Evolutionary conservation across 306 rosid species (phyloP).

Genomic region (Prunus mume): DNA sequence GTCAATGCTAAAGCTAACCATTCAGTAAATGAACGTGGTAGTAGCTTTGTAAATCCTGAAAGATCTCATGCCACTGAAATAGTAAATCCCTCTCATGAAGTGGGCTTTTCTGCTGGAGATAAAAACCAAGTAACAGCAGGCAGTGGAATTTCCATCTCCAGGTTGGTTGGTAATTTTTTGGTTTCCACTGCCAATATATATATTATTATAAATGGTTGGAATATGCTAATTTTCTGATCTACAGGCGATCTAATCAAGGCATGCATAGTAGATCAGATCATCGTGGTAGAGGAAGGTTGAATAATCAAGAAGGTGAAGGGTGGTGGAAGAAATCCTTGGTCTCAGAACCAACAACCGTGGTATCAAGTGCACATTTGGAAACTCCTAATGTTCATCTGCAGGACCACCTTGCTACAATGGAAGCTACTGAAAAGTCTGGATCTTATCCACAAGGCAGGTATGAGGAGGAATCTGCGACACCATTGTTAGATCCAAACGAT

Average conservation of each 20-base stretch:
- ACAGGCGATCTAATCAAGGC: slow-evolving; percentile 64
- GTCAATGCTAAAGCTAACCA: slow-evolving; percentile 34
- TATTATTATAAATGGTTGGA: slow-evolving; percentile 13
- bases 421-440: slow-evolving; percentile 39
- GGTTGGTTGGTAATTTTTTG: slow-evolving; percentile 50
- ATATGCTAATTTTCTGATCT: slow-evolving; percentile 36
- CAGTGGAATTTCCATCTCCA: slow-evolving; percentile 46
- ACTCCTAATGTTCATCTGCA: slow-evolving; percentile 46
- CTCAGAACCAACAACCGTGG: slow-evolving; percentile 37
- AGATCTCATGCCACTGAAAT: slow-evolving; percentile 36
- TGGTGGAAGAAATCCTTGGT: slow-evolving; percentile 51
- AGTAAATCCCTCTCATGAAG: slow-evolving; percentile 37
- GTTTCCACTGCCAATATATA: slow-evolving; percentile 32
- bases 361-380: slow-evolving; percentile 41
- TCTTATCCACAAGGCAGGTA: slow-evolving; percentile 43
- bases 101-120: slow-evolving; percentile 40
- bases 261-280: slow-evolving; percentile 60
- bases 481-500: slow-evolving; percentile 46
- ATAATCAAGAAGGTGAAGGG: slow-evolving; percentile 55
- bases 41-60: slow-evolving; percentile 31
- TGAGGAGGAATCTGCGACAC: slow-evolving; percentile 49
- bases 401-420: slow-evolving; percentile 44
- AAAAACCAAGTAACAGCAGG: slow-evolving; percentile 35
- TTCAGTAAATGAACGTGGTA: slow-evolving; percentile 41
- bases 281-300: slow-evolving; percentile 49